Conservation (phyloP, 2,329 filamentous ascomycete species). For the Cadophora luteo-olivacea region DNA sequence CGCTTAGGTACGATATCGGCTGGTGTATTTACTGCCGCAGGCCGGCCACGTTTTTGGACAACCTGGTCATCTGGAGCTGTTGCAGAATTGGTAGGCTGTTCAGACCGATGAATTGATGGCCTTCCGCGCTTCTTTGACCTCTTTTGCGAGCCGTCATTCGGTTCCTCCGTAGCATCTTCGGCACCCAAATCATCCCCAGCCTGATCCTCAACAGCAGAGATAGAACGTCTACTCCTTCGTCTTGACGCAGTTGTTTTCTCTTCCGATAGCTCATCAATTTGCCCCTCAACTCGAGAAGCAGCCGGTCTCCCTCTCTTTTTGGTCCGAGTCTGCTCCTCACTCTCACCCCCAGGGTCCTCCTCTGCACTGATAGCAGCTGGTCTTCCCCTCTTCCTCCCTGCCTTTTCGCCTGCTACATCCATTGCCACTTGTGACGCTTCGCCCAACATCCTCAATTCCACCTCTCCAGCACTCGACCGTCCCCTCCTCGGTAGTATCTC, state of each 20-base stretch:
- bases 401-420: not conserved
- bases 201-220: slow-evolving; percentile 6
- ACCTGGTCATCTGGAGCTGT: not conserved
- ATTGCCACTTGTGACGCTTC: not conserved
- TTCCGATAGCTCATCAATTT: not conserved
- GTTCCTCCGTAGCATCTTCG: not conserved
- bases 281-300: not conserved
- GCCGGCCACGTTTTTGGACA: slow-evolving; percentile 5
- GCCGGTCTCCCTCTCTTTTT: slow-evolving; percentile 24
- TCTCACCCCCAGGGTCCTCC: not conserved
- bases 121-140: slow-evolving; percentile 22
- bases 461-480: slow-evolving; percentile 11
- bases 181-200: slow-evolving; percentile 2
- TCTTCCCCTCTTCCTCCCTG: slow-evolving; percentile 2
- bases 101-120: not conserved
- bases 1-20: slow-evolving; percentile 3
- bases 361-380: not conserved
- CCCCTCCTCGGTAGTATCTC: slow-evolving; percentile 13
- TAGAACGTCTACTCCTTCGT: slow-evolving; percentile 20
- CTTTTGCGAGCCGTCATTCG: not conserved
- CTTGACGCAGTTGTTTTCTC: not conserved
- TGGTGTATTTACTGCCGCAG: not conserved
- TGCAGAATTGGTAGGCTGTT: not conserved
- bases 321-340: not conserved
- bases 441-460: not conserved